Conservation (phyloP, 2,329 filamentous ascomycete species). For the Ophiostoma tasmaniense region DNA sequence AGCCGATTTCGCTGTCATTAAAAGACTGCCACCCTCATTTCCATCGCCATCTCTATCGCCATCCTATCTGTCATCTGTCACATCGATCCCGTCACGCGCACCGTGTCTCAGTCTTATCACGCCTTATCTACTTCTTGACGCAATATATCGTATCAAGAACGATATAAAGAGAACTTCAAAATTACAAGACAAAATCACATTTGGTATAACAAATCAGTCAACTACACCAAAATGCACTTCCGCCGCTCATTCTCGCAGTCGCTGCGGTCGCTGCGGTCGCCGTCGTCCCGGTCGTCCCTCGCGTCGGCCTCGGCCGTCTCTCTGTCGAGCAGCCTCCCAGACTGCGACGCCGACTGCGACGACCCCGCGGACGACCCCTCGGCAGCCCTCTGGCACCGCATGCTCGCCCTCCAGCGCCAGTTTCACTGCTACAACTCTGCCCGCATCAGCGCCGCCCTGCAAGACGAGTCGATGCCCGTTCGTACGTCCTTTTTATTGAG, state of each 20-base stretch:
- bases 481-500: slow-evolving; percentile 27
- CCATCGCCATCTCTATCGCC: no score
- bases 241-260: neutral
- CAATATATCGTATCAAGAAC: no score
- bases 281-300: neutral
- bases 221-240: neutral
- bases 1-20: neutral
- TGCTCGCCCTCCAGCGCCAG: slow-evolving; percentile 34
- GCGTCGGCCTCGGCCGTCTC: neutral
- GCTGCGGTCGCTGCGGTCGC: neutral
- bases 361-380: neutral
- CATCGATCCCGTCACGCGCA: neutral
- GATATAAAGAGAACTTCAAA: no score
- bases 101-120: neutral
- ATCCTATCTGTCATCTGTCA: neutral
- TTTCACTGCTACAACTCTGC: slow-evolving; percentile 39
- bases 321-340: neutral
- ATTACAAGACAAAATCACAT: no score
- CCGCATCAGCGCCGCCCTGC: slow-evolving; percentile 35
- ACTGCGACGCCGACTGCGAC: slow-evolving; percentile 21
- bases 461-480: slow-evolving; percentile 29
- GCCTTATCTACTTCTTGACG: neutral
- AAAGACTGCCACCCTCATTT: neutral
- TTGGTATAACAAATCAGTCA: no score
- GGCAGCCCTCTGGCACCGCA: slow-evolving; percentile 33